Evolutionary conservation across 768 basidiomycete genomes (phyloP).

Genomic region (Xerocomellus chrysenteron): DNA sequence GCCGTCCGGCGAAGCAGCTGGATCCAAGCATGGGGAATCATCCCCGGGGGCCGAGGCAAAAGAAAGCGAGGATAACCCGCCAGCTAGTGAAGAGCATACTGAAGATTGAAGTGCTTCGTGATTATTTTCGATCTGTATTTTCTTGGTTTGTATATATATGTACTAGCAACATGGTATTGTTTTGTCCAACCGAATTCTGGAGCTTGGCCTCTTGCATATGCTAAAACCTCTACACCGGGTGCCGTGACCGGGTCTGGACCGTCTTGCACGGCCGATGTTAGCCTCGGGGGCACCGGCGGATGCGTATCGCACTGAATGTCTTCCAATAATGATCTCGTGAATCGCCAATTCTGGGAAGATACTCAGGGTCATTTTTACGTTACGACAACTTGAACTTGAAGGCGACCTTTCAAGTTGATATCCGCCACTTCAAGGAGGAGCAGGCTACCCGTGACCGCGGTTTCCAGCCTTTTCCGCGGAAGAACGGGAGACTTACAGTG

Average conservation of each 20-base stretch:
- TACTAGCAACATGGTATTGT: not conserved
- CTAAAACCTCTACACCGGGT: too few species aligned
- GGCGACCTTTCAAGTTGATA: too few species aligned
- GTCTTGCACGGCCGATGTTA: too few species aligned
- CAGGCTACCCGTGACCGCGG: not conserved
- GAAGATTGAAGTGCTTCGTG: slow-evolving; percentile 17
- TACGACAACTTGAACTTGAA: not conserved
- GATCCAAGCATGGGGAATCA: slow-evolving; percentile 25
- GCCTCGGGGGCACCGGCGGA: not conserved
- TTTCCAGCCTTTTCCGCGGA: not conserved
- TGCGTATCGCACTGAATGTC: not conserved
- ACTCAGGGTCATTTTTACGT: not conserved
- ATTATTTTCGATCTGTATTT: slow-evolving; percentile 7
- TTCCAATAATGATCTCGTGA: not conserved
- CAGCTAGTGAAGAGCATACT: slow-evolving; percentile 17
- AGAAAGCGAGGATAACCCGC: slow-evolving; percentile 21
- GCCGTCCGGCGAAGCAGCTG: slow-evolving; percentile 24
- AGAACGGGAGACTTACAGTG: slow-evolving; percentile 1
- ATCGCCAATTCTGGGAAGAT: too few species aligned
- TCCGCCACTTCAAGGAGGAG: not conserved
- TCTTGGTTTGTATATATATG: slow-evolving; percentile 1
- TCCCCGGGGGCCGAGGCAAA: slow-evolving; percentile 22
- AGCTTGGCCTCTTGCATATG: not conserved
- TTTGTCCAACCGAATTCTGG: not conserved
- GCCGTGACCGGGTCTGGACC: too few species aligned